Percentiles rank a stretch among this genome's conserved stretches.
Conservation (phyloP, 768 basidiomycete species). For the Naganishia randhawae region DNA sequence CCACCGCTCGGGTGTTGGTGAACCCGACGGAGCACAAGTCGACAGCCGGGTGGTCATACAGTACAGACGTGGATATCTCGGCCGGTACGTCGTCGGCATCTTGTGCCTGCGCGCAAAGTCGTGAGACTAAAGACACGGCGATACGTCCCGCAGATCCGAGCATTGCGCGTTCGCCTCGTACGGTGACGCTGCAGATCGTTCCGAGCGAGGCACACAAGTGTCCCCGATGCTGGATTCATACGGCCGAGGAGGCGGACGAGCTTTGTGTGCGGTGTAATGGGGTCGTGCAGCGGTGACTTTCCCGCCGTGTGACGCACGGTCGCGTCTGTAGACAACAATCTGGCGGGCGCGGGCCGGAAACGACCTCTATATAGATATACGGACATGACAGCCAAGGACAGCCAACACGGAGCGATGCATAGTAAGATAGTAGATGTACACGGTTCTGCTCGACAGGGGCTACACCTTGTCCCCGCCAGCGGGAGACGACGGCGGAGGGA, state of each 20-base stretch:
- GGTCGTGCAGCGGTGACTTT: conserved; percentile 28
- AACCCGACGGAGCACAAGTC: neutral
- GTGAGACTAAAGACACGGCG: neutral
- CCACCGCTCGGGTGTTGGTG: conserved; percentile 35
- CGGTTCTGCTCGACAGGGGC: no score
- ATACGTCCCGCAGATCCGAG: neutral
- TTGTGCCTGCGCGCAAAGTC: conserved; percentile 53
- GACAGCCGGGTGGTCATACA: conserved; percentile 37
- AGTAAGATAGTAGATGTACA: no score
- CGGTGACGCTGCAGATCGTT: conserved; percentile 30
- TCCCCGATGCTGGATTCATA: conserved; percentile 85
- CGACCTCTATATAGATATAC: neutral
- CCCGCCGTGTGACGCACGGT: no score
- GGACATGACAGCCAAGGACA: no score
- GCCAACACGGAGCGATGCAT: no score
- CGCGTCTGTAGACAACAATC: no score
- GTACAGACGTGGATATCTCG: conserved; percentile 43
- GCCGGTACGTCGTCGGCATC: conserved; percentile 40
- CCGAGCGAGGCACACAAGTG: conserved; percentile 69
- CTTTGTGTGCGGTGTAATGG: conserved; percentile 67
- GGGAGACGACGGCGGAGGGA: neutral
- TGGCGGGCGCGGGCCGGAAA: no score
- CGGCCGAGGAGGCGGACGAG: conserved; percentile 55
- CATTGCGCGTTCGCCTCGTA: neutral
- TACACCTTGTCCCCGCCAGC: neutral